A percentile compares a stretch with the other conserved stretches of the same genome.
Conservation (phyloP, 805 yeast species). For the Pichia gijzeniarum region DNA sequence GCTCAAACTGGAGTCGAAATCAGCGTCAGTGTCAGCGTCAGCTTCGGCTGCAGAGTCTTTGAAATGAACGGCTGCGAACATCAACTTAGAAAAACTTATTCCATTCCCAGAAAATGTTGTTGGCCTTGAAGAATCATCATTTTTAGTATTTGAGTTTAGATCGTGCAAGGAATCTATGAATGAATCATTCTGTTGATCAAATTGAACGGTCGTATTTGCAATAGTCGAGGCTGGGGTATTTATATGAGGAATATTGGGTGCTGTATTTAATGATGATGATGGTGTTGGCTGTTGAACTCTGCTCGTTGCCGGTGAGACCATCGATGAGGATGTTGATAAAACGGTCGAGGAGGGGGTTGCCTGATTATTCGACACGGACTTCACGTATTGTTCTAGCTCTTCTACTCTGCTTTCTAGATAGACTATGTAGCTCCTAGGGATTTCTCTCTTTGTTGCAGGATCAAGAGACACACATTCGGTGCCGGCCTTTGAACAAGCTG, state of each 20-base stretch:
- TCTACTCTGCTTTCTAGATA: conserved; percentile 63
- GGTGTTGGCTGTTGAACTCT: not conserved
- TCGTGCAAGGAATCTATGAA: not conserved
- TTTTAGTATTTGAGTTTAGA: conserved; percentile 1
- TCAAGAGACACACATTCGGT: conserved; percentile 79
- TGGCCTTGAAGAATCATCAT: conserved; percentile 28
- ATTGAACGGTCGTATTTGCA: not conserved
- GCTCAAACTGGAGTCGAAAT: not conserved
- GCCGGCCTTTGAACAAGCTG: conserved; percentile 55
- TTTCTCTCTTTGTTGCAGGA: conserved; percentile 81
- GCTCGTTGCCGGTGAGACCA: not conserved
- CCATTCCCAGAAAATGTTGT: conserved; percentile 45
- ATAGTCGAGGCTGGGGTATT: not conserved
- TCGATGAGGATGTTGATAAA: not conserved
- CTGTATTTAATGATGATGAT: not conserved
- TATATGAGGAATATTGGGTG: not conserved
- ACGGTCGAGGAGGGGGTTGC: not conserved
- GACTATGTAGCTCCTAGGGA: conserved; percentile 72
- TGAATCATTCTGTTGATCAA: not conserved
- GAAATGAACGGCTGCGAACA: conserved; percentile 71
- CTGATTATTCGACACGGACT: conserved; percentile 7
- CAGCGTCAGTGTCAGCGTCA: no score
- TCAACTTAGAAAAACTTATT: conserved; percentile 67
- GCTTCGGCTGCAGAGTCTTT: no score
- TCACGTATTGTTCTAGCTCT: conserved; percentile 46